phyloP scores from a whole-genome alignment of 208 protist species.

The Porcisia hertigi region DNA sequence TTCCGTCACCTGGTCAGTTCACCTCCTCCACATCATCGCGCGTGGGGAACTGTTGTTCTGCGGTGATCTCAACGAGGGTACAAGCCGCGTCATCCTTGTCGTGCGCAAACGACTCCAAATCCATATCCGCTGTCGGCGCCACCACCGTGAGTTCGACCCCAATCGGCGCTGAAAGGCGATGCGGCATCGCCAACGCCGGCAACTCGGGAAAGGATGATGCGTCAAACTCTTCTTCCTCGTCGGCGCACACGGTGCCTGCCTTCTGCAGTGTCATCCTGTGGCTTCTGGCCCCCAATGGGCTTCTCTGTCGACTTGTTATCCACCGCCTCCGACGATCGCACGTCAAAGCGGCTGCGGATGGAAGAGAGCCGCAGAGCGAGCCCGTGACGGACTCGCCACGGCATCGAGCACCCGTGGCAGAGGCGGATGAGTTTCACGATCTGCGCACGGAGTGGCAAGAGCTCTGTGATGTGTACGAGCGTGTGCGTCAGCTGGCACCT shows the following conservation, averaged over 20 bases:
- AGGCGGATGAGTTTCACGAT: not conserved
- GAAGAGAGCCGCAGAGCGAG: not conserved
- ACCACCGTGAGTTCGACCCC: not conserved
- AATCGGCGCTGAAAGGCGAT: not conserved
- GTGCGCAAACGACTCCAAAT: not conserved
- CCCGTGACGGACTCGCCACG: not conserved
- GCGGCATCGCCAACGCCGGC: not conserved
- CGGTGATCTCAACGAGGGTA: not conserved
- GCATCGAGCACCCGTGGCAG: not conserved
- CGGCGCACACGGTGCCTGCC: constrained; percentile 15
- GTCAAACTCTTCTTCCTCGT: not conserved
- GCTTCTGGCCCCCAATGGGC: constrained; percentile 32
- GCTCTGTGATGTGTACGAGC: constrained; percentile 10
- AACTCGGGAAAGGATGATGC: not conserved
- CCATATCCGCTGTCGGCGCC: not conserved
- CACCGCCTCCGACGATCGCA: not conserved
- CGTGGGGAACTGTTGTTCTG: not conserved
- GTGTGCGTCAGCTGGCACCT: constrained; percentile 10
- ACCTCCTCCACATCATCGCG: not conserved
- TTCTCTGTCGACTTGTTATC: constrained; percentile 15
- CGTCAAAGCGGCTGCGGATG: not conserved
- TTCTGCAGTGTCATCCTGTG: constrained; percentile 29
- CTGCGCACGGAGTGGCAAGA: not conserved
- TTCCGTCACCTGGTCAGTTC: not conserved
- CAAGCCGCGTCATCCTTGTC: not conserved